A percentile compares a stretch with the other conserved stretches of the same genome.
These are phyloP conservation scores for Starmerella vitae DNA, from an alignment of 805 yeast genomes.

Conservation along the genomic window DNA sequence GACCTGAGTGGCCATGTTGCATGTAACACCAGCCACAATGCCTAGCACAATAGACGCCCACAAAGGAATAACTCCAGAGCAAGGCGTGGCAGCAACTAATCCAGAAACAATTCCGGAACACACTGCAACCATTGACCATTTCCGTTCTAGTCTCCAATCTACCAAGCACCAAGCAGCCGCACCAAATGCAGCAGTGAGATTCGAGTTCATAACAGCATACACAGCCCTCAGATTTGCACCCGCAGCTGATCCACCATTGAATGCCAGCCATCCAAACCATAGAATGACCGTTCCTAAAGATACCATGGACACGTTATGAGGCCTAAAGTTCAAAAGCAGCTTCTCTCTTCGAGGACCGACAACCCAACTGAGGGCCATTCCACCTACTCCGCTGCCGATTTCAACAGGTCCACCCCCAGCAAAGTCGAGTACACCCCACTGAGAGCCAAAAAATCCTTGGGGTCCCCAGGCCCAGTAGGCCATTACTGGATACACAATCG, in stretches of 20 bases:
- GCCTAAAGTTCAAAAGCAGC: constrained; percentile 73
- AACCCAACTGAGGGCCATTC: constrained; percentile 44
- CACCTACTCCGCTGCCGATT: constrained; percentile 79
- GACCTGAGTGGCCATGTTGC: constrained; percentile 81
- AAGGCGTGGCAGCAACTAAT: constrained; percentile 91
- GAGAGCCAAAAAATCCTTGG: constrained; percentile 76
- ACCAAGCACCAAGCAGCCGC: constrained; percentile 84
- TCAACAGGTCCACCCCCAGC: constrained; percentile 99
- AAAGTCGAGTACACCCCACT: constrained; percentile 87
- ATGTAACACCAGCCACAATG: constrained; percentile 60
- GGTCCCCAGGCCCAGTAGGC: constrained; percentile 92
- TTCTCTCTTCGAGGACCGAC: constrained; percentile 61
- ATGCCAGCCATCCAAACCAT: constrained; percentile 94
- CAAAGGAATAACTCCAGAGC: constrained; percentile 78
- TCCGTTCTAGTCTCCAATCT: constrained; percentile 75
- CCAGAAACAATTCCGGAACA: constrained; percentile 96
- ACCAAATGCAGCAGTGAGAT: constrained; percentile 77
- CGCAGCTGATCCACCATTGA: constrained; percentile 81
- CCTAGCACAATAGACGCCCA: constrained; percentile 89
- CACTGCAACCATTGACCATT: constrained; percentile 88
- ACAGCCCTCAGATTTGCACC: constrained; percentile 73
- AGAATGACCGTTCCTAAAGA: constrained; percentile 75
- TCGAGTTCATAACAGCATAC: constrained; percentile 85
- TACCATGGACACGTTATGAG: constrained; percentile 86
- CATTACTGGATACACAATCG: constrained; percentile 86